Base-by-base conservation (phyloP, 257 asterid species). In the Solanum clarkiae region DNA sequence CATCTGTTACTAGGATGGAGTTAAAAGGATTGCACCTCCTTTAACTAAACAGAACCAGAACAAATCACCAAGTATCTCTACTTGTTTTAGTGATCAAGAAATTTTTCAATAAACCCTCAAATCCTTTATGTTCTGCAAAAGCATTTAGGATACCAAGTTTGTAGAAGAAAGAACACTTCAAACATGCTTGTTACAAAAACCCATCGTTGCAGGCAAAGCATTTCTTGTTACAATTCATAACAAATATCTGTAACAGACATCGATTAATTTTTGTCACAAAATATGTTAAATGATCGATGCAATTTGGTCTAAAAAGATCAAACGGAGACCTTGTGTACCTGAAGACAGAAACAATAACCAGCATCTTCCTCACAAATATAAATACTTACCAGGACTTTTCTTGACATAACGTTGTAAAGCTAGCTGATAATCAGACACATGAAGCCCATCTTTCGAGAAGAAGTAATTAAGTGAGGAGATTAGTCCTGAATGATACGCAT, bases 401-500 rank as follows among this genome's bases (percentile, higher is more conserved):
- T 92, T 94, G 82, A 86, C 83, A 86, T 36, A 88, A 85, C 91
- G 87, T 81, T 94, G 99, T 70, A 97, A 71, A 84, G 92, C 89
- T 66, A 97, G 91, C 90, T 95, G 94, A 89, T 89, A 97, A 88
- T 95, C 95, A 85, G 80, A 85, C 53, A 89, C 93, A 88, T 94
- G 97, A 88, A 85, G 36, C 65, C 98, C 96, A 86, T 93, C 88
- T 86, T 87, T 94, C 85, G 94, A 92, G 88, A 97, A 95, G 92
- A 97, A 92, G 92, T 91, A 95, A 91, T 45, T 90, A 87, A 97
- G 94, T 26, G 99, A 90, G 89, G 96, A 92, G 89, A 94, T 91
- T 88, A 97, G 84, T 86, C 99, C 99, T 97, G 93, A 53, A 75
- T 40, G 81, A 85, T 55, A 85, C 71, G 54, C 68, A 81, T 83